Evolutionary conservation across 139 green algal genomes (phyloP), one percentile per base, ranked within the genome.

Genomic region (Chlorella ohadii): DNA sequence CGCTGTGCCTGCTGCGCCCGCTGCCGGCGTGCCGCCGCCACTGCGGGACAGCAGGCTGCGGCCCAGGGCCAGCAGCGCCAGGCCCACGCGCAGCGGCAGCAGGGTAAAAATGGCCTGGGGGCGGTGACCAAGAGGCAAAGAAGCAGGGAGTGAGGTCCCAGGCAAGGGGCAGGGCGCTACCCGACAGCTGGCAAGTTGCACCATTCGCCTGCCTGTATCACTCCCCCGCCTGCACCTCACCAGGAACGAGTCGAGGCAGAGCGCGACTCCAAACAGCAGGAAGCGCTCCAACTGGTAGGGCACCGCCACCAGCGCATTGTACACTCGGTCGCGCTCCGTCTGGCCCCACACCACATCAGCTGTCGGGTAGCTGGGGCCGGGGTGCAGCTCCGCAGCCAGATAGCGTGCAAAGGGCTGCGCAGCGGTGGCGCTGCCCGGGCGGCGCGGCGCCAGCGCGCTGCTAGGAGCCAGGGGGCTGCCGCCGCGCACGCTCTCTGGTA

Each of bases 281-380:
- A 98, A 87, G 5, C 94, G 86, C 85, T 98, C 95, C 74, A 98
- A 87, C 84, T 98, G 95, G 57, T 92, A 97, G 25, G 95, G 95
- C 41, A 98, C 94, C 70, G 92, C 91, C 33, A 96, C 61, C 20
- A 98, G 79, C 31, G 94, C 95, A 83, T 98, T 98, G 91, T 98
- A 98, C 67, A 96, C 93, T 75, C 92, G 56, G 38, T 96, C 92
- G 9, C 93, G 84, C 81, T 96, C 92, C 55, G 93, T 95, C 85
- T 96, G 93, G 0, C 93, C 87, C 92, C 92, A 96, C 74, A 95
- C 85, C 36, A 94, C 87, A 77, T 94, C 93, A 11, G 92, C 80
- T 1, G 88, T 93, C 15, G 88, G 91, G 76, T 92, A 89, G 34
- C 22, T 72, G 56, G 86, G 86, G 2, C 63, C 81, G 17, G 86